Evolutionary conservation across 2,329 filamentous ascomycete species (phyloP), one percentile per base, ranked within the genome.

Genomic region (Magnaporthiopsis incrustans): DNA sequence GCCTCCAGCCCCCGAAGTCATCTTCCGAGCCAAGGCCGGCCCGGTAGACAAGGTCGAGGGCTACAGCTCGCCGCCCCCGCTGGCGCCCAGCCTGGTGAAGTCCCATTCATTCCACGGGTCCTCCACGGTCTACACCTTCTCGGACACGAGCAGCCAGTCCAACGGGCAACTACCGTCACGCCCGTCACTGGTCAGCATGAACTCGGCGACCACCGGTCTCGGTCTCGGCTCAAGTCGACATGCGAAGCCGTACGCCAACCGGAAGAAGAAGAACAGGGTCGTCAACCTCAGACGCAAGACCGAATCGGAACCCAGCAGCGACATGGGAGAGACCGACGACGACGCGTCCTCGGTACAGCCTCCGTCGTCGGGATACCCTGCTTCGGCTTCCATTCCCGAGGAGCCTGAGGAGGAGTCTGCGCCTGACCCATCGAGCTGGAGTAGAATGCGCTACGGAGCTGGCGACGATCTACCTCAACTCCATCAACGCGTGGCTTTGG

Each of bases 11-110:
- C 82, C 86, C 63, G 92, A 98, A 74, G 91, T 91, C 4, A 89
- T 98, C 32, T 97, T 96, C 75, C 86, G 95, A 66, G 95, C 94
- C 38, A 97, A 93, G 91, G 91, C 94, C 22, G 90, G 90, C 57
- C 86, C 89, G 50, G 82, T 85, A 62, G 92, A 97, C 66, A 82
- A 87, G 65, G 72, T 79, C 64, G 69, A 71, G 68, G 68, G 82
- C 75, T 73, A 82, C 74, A 81, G 77, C 11, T 38, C 44, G 25
- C 79, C 82, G 11, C 73, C 77, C 3, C 69, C 79, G 25, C 73
- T 78, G 15, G 79, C 82, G 2, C 83, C 83, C 7, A 81, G 81
- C 58, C 74, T 91, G 25, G 83, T 82, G 57, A 84, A 88, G 72
- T 84, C 84, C 7, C 84, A 88, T 64, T 91, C 89, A 1, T 83